Base-by-base conservation (phyloP, 106 monocot species). In the Allium fistulosum region DNA sequence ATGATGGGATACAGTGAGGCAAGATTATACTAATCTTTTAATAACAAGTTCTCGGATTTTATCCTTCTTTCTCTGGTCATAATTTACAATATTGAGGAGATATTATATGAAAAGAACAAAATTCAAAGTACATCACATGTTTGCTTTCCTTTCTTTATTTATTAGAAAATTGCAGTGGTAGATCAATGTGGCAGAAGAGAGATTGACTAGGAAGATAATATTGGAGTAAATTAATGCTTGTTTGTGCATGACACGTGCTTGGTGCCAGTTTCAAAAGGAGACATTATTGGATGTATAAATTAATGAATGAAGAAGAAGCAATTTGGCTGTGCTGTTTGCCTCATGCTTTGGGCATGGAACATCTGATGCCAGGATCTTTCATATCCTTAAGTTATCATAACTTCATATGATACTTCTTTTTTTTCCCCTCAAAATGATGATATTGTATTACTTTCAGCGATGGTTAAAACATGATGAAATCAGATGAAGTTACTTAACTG, bases 221-320 rank as follows among this genome's bases (percentile, higher is more conserved):
- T 22, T 22, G 22, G 22, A 22, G 22, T 22, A 22, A 22, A 22
- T 22, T 22, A 22, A 22, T 22, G 22, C 22, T 22, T 22, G 22
- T 22, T 22, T 22, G 22, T 22, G 22, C 22, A 22, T 22, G 22
- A 22, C 22, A 22, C 22, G 1, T 22, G 49, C 63, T 69, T 69
- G 64, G 62, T 76, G 76, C 27, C 62, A 63, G 62, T 66, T 63
- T 59, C 58, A 22, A 71, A 59, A 77, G 71, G 77, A 71, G 77
- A 77, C 77, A 77, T 58, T 71, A 46, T 77, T 71, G 71, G 71
- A 77, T 9, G 71, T 48, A 28, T 49, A 51, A 71, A 71, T 70
- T 45, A 59, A 60, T 61, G 62, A 3, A 11, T 14, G 27, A 7
- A 10, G 11, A 67, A 13, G 45, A 59, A 46, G 62, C 59, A 67